Evolutionary conservation across 2,329 filamentous ascomycete species (phyloP), one percentile per base, ranked within the genome.

Genomic region (Monascus ruber): DNA sequence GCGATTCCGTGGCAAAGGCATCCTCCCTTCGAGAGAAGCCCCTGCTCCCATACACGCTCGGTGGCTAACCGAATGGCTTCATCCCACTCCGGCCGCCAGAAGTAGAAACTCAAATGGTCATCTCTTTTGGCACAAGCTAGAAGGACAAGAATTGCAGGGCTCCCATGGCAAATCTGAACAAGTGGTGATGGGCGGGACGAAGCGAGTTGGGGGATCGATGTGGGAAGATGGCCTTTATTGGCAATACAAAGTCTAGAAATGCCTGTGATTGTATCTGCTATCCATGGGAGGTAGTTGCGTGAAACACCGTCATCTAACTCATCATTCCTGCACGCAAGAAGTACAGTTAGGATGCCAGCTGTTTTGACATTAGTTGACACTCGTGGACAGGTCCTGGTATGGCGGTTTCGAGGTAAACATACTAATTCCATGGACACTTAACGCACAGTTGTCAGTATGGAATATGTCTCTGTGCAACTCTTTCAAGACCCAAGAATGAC

Each of bases 161-260:
- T 54, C 2, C 64, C 64, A 39, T 67, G 64, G 28, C 64, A 67
- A 28, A 66, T 49, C 34, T 67, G 64, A 2, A 66, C 57, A 7
- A 65, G 53, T 31, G 55, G 54, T 1, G 53, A 58, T 8, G 42
- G 24, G 27, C 46, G 49, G 4, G 47, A 43, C 5, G 34, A 44
- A n/a, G 48, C 45, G 27, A 46, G 52, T 2, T 48, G 46, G 1
- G 64, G 64, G 25, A 65, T 49, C 4, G 54, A 48, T 34, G 56
- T 61, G 2, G 63, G 63, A 3, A 67, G 50, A 40, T 66, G 61
- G 5, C 64, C 64, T 5, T 58, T 46, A 17, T 53, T 48, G 5
- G 48, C 41, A 33, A 63, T 56, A 37, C 52, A 58, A 5, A 65
- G 38, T 8, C 50, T 53, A 42, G 59, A 66, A 6, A 66, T 50